Conservation (phyloP, 1,139 yeast species). For the Pneumocystis oryctolagi region DNA sequence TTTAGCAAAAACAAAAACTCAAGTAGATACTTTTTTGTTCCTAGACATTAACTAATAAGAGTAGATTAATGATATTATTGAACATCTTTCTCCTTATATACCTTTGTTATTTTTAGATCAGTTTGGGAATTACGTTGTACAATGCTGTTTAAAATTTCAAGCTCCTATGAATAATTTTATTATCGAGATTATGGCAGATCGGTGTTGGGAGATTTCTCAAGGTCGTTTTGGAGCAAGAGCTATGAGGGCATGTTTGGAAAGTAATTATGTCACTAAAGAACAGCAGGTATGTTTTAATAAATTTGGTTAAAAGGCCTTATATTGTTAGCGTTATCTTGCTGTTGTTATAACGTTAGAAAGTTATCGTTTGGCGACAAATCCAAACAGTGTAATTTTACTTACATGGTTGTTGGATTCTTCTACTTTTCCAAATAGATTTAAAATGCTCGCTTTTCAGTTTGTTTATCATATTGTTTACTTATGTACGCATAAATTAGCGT, state of each 20-base stretch:
- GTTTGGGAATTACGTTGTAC: constrained; percentile 91
- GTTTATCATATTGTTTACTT: constrained; percentile 47
- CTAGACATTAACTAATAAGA: not conserved
- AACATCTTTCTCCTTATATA: constrained; percentile 64
- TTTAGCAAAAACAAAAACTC: constrained; percentile 53
- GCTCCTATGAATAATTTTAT: constrained; percentile 80
- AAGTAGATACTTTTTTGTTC: constrained; percentile 30
- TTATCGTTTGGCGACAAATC: constrained; percentile 64
- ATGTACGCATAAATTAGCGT: constrained; percentile 77
- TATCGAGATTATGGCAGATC: constrained; percentile 65
- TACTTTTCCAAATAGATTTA: constrained; percentile 43
- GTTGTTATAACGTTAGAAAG: constrained; percentile 67
- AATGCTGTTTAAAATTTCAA: constrained; percentile 82
- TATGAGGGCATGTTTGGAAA: constrained; percentile 80
- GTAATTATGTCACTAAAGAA: constrained; percentile 46
- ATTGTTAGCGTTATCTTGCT: constrained; percentile 44
- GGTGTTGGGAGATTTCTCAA: constrained; percentile 68
- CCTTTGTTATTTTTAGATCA: constrained; percentile 84
- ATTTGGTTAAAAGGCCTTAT: not conserved
- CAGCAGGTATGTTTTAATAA: constrained; percentile 31
- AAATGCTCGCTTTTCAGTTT: constrained; percentile 42
- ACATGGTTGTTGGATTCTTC: constrained; percentile 94
- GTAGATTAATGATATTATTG: constrained; percentile 35
- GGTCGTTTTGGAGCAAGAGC: constrained; percentile 95
- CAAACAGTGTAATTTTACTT: constrained; percentile 74